A percentile compares a stretch with the other conserved stretches of the same genome.
Evolutionary conservation across 2,329 filamentous ascomycete genomes (phyloP).

Genomic region (Pyrenochaeta sp.): DNA sequence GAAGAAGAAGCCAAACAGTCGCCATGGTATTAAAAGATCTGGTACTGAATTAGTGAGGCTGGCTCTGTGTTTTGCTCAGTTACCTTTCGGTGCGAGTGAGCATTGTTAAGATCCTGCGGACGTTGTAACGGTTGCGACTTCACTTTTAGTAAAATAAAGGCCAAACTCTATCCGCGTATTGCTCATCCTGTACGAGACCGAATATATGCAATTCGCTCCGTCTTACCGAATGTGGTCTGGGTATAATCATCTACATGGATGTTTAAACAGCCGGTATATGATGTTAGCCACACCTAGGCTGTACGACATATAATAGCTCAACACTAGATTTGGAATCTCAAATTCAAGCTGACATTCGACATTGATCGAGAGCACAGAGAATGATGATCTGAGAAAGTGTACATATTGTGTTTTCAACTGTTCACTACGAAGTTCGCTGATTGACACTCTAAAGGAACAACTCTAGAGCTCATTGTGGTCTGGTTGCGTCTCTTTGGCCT

Average conservation of each 20-base stretch:
- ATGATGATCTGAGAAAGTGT: not conserved
- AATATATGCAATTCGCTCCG: not conserved
- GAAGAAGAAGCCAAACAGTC: not conserved
- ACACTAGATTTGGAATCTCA: too few species aligned
- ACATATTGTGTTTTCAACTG: not conserved
- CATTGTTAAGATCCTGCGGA: too few species aligned
- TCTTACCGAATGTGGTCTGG: not conserved
- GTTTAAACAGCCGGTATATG: conserved; percentile 3
- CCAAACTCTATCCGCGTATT: not conserved
- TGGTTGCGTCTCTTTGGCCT: conserved; percentile 23
- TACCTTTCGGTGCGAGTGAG: too few species aligned
- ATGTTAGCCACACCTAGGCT: too few species aligned
- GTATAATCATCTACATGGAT: not conserved
- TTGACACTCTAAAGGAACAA: not conserved
- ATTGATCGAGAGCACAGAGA: not conserved
- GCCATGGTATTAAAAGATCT: not conserved
- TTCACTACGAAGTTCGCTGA: not conserved
- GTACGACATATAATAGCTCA: too few species aligned
- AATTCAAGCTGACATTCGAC: conserved; percentile 4
- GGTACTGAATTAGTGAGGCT: not conserved
- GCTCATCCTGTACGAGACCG: not conserved
- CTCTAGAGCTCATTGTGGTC: conserved; percentile 36
- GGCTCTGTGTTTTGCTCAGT: too few species aligned
- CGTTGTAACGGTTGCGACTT: too few species aligned
- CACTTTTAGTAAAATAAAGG: not conserved